Conservation (phyloP, 345 rosid species). For the Erodium maritimum region DNA sequence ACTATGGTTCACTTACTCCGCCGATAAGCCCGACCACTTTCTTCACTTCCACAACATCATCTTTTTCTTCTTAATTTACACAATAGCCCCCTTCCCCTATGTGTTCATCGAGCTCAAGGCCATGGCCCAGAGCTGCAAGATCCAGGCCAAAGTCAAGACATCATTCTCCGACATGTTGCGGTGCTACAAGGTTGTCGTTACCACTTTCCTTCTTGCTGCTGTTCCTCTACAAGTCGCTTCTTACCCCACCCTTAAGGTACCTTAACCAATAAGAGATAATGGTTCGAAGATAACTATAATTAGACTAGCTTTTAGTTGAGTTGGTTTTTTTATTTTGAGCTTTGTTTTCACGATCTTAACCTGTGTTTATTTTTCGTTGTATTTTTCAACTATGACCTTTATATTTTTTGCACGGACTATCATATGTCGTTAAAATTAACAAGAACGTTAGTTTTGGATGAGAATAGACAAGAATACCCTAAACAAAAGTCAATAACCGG, state of each 20-base stretch:
- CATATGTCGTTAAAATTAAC: too few species aligned
- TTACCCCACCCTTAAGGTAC: conserved; percentile 17
- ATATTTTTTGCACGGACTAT: too few species aligned
- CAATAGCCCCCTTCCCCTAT: conserved; percentile 12
- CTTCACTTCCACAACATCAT: conserved; percentile 17
- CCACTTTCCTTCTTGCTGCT: conserved; percentile 6
- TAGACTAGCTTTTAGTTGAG: too few species aligned
- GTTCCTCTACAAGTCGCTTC: conserved; percentile 14
- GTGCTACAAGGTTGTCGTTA: conserved; percentile 12
- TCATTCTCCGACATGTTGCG: conserved; percentile 10
- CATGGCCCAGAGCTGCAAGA: conserved; percentile 7
- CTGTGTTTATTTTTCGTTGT: too few species aligned
- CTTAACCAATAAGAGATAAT: too few species aligned
- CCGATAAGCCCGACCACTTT: conserved; percentile 10
- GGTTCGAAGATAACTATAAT: too few species aligned
- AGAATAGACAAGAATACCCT: too few species aligned
- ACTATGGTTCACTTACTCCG: conserved; percentile 18
- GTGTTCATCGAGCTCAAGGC: conserved; percentile 8
- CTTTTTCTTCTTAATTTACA: conserved; percentile 12
- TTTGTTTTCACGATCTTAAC: too few species aligned
- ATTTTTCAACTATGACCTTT: too few species aligned
- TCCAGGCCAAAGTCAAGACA: conserved; percentile 11
- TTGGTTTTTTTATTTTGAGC: too few species aligned
- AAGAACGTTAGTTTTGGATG: too few species aligned
- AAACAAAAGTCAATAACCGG: too few species aligned